These are phyloP conservation scores for Epichloe glyceriae DNA, from an alignment of 2,329 filamentous ascomycete genomes.

Conservation along the genomic window DNA sequence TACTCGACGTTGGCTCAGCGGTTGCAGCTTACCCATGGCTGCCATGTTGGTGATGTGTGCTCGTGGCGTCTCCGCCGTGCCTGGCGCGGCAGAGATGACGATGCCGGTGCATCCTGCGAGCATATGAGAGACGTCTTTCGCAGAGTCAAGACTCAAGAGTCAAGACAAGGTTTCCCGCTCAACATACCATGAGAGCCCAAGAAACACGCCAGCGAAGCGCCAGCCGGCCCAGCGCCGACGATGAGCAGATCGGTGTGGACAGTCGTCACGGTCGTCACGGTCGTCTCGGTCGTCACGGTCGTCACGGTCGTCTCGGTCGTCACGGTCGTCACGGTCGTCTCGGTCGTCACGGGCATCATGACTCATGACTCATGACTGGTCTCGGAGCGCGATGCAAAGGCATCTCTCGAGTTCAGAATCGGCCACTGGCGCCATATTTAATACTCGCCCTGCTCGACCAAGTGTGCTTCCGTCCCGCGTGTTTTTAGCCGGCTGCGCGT, in stretches of 20 bases:
- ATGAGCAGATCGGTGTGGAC: conserved; percentile 33
- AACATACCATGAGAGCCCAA: conserved; percentile 31
- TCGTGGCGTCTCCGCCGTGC: conserved; percentile 42
- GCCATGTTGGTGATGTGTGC: conserved; percentile 50
- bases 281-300: background rate
- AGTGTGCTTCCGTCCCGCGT: too few species aligned
- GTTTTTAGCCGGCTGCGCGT: background rate
- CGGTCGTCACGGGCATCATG: background rate
- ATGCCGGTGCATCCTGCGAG: conserved; percentile 34
- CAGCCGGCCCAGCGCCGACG: conserved; percentile 39
- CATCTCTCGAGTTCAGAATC: background rate
- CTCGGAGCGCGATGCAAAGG: background rate
- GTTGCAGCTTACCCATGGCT: conserved; percentile 23
- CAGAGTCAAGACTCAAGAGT: background rate
- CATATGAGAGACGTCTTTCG: background rate
- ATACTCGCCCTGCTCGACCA: background rate
- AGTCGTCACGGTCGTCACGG: background rate
- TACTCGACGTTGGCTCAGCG: background rate
- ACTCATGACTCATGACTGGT: too few species aligned
- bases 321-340: background rate
- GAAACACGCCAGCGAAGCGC: conserved; percentile 41
- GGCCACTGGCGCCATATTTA: background rate
- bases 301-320: background rate
- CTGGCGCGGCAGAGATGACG: conserved; percentile 34
- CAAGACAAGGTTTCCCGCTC: too few species aligned